Evolutionary conservation across 2,329 filamentous ascomycete species (phyloP).

Genomic region (Elsinoe fawcettii): DNA sequence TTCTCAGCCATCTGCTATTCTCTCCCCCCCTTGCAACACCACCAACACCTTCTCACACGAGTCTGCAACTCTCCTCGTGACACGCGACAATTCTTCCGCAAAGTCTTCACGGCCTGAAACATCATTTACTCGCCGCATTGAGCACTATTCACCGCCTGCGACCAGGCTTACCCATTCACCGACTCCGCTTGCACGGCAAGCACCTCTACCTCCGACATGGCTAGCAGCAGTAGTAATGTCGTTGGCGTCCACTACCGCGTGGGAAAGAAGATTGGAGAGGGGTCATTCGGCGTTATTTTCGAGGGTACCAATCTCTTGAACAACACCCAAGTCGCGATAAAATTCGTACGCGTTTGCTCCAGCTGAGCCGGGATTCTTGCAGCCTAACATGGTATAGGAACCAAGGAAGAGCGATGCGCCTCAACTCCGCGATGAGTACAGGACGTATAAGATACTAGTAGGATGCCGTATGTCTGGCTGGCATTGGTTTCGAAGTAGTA

Average conservation of each 20-base stretch:
- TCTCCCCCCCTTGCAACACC: constrained; percentile 5
- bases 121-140: not conserved
- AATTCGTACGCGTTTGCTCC: constrained; percentile 65
- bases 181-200: constrained; percentile 48
- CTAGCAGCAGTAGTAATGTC: constrained; percentile 88
- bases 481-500: too few relatives aligned
- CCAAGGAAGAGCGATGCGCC: constrained; percentile 97
- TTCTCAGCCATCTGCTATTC: constrained; percentile 14
- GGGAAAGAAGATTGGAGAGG: constrained; percentile 98
- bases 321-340: constrained; percentile 98
- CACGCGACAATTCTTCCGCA: constrained; percentile 5
- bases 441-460: constrained; percentile 98
- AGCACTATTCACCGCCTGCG: not conserved
- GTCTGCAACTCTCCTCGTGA: not conserved
- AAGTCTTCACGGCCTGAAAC: not conserved
- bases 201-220: constrained; percentile 48
- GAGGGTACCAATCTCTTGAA: constrained; percentile 97
- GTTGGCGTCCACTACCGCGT: constrained; percentile 98
- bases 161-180: constrained; percentile 10
- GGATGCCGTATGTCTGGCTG: constrained; percentile 76
- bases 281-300: constrained; percentile 95
- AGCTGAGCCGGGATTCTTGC: constrained; percentile 10
- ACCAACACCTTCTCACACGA: constrained; percentile 1
- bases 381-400: constrained; percentile 55
- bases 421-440: constrained; percentile 94